Evolutionary conservation across 2,329 filamentous ascomycete species (phyloP).

Genomic region (Cladophialophora carrionii): DNA sequence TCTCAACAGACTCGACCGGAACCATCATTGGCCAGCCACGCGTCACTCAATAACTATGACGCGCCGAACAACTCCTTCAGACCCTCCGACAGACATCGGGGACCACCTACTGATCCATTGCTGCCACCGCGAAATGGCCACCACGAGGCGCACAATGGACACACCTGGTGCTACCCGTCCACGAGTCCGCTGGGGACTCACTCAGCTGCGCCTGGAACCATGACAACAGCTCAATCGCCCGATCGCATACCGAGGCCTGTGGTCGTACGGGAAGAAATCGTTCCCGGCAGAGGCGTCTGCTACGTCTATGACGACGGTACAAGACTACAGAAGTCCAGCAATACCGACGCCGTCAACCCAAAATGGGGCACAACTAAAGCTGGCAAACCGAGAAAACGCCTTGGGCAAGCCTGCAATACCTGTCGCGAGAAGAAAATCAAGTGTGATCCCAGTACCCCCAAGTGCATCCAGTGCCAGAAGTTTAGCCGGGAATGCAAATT

Average conservation of each 20-base stretch:
- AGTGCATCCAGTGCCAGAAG: conserved; percentile 90
- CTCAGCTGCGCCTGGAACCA: conserved; percentile 28
- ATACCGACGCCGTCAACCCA: conserved; percentile 84
- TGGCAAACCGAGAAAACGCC: conserved; percentile 85
- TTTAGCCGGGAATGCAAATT: conserved; percentile 84
- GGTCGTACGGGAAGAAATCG: conserved; percentile 48
- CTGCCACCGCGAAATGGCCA: conserved; percentile 9
- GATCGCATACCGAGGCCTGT: conserved; percentile 18
- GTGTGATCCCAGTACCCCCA: conserved; percentile 84
- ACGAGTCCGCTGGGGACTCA: conserved; percentile 8
- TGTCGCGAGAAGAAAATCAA: conserved; percentile 98
- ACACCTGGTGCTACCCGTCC: conserved; percentile 19
- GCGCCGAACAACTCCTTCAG: conserved; percentile 10
- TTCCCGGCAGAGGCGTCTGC: conserved; percentile 77
- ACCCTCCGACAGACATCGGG: conserved; percentile 9
- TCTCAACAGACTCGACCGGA: conserved; percentile 14
- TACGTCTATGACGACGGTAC: conserved; percentile 86
- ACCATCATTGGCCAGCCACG: conserved; percentile 23
- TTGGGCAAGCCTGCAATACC: conserved; percentile 89
- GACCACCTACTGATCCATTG: conserved; percentile 8
- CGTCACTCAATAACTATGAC: conserved; percentile 4
- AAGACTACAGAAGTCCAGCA: conserved; percentile 79
- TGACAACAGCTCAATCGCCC: conserved; percentile 32
- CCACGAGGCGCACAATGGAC: conserved; percentile 7
- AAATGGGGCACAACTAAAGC: conserved; percentile 94